Percentiles rank a stretch among this genome's conserved stretches.
Evolutionary conservation across 305 asterid species (phyloP).

Genomic region (Fraxinus greggii): DNA sequence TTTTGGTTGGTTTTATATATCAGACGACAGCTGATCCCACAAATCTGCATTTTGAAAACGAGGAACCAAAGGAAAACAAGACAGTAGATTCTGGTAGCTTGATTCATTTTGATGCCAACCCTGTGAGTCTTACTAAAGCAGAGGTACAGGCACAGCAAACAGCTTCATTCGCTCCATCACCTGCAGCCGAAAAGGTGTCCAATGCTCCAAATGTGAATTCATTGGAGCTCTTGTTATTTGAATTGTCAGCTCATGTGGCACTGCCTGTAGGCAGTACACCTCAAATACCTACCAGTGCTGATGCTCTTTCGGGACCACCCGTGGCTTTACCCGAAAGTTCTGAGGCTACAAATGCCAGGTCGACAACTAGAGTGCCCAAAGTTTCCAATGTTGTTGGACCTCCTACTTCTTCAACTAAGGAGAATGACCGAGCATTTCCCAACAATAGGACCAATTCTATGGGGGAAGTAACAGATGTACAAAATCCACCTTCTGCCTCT

Average conservation of each 20-base stretch:
- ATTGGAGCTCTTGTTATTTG: slow-evolving; percentile 56
- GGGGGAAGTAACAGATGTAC: slow-evolving; percentile 19
- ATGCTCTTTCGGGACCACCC: slow-evolving; percentile 19
- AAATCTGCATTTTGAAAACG: slow-evolving; percentile 21
- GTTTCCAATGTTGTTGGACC: slow-evolving; percentile 27
- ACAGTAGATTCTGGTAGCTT: slow-evolving; percentile 39
- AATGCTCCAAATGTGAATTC: slow-evolving; percentile 32
- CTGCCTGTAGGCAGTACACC: slow-evolving; percentile 28
- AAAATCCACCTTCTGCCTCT: slow-evolving; percentile 23
- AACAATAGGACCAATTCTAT: slow-evolving; percentile 6
- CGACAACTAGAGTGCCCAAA: slow-evolving; percentile 13
- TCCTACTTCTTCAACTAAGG: slow-evolving; percentile 14
- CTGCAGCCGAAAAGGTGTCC: slow-evolving; percentile 31
- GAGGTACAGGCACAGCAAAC: slow-evolving; percentile 24
- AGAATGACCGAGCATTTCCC: slow-evolving; percentile 20
- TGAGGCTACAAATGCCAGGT: slow-evolving; percentile 21
- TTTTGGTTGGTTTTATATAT: slow-evolving; percentile 8
- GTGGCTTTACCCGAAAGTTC: slow-evolving; percentile 23
- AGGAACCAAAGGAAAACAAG: slow-evolving; percentile 29
- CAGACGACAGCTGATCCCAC: slow-evolving; percentile 45
- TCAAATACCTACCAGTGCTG: slow-evolving; percentile 16
- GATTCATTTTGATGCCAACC: slow-evolving; percentile 55
- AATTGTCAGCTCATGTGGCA: slow-evolving; percentile 37
- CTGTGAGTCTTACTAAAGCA: slow-evolving; percentile 36
- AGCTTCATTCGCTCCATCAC: slow-evolving; percentile 26